Evolutionary conservation across 2,329 filamentous ascomycete genomes (phyloP).

Genomic region (Fusarium pininemorale): DNA sequence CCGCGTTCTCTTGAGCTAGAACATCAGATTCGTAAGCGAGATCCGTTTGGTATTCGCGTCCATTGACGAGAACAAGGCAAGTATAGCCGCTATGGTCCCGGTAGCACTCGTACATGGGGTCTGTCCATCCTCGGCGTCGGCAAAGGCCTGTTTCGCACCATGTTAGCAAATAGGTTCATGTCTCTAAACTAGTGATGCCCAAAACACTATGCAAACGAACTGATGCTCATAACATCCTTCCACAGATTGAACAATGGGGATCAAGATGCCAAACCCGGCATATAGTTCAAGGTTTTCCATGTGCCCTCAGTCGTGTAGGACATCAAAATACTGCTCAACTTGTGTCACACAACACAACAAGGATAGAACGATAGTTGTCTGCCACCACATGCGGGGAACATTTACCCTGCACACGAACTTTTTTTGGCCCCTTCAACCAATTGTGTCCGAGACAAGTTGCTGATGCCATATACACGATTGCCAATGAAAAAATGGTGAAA

Average conservation of each 20-base stretch:
- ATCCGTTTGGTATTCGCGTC: slow-evolving; percentile 94
- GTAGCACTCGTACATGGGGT: slow-evolving; percentile 88
- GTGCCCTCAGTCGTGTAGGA: not conserved
- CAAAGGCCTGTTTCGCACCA: slow-evolving; percentile 76
- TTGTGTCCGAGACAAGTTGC: slow-evolving; percentile 28
- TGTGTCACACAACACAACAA: slow-evolving; percentile 1
- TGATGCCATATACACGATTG: slow-evolving; percentile 30
- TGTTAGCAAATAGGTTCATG: slow-evolving; percentile 46
- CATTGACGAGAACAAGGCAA: slow-evolving; percentile 94
- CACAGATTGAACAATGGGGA: not conserved
- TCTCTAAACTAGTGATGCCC: not conserved
- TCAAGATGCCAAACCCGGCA: not conserved
- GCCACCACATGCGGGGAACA: slow-evolving; percentile 24
- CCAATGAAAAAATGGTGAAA: slow-evolving; percentile 1
- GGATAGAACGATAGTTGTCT: slow-evolving; percentile 9
- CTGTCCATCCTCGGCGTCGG: slow-evolving; percentile 91
- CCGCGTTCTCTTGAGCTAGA: slow-evolving; percentile 90
- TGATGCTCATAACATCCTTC: not conserved
- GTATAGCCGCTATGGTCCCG: slow-evolving; percentile 79
- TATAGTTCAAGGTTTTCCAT: not conserved
- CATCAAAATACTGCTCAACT: not conserved
- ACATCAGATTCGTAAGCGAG: slow-evolving; percentile 82
- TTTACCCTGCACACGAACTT: slow-evolving; percentile 10
- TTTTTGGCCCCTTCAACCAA: not conserved
- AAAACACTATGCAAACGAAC: not conserved